Conservation (phyloP, 2,329 filamentous ascomycete species). For the Botryosphaeria agaves region DNA sequence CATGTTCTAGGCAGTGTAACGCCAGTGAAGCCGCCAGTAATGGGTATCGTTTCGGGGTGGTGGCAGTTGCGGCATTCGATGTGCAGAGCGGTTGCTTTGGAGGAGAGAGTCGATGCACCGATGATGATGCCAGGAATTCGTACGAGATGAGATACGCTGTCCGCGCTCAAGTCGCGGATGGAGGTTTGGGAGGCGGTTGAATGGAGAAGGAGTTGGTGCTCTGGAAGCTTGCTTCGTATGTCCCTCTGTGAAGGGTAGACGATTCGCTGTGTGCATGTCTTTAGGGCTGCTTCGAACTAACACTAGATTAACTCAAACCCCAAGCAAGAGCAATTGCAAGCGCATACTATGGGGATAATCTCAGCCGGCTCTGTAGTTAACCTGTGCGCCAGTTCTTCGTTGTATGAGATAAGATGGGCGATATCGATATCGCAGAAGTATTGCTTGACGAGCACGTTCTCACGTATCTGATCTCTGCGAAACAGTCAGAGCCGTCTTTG, state of each 20-base stretch:
- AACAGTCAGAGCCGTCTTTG: conserved; percentile 13
- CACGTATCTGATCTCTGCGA: conserved; percentile 73
- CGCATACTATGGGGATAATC: conserved; percentile 72
- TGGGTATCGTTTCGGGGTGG: conserved; percentile 48
- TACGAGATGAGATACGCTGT: conserved; percentile 85
- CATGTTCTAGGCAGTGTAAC: conserved; percentile 72
- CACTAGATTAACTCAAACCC: conserved; percentile 7
- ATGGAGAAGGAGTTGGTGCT: conserved; percentile 89
- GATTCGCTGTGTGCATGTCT: conserved; percentile 82
- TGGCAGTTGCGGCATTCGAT: conserved; percentile 82
- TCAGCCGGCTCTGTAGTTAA: conserved; percentile 81
- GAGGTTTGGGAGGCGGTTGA: conserved; percentile 81
- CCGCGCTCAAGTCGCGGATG: conserved; percentile 84
- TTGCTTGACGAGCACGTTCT: conserved; percentile 86
- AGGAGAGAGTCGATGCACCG: conserved; percentile 88
- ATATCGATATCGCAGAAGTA: conserved; percentile 96
- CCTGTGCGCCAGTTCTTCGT: conserved; percentile 83
- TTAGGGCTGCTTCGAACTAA: conserved; percentile 80
- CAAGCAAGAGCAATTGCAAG: background rate
- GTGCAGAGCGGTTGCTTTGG: conserved; percentile 74
- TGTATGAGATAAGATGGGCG: conserved; percentile 86
- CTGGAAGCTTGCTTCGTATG: conserved; percentile 57
- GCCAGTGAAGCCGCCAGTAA: conserved; percentile 75
- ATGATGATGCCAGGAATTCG: conserved; percentile 96
- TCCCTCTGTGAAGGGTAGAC: conserved; percentile 61